Percentiles rank a stretch among this genome's conserved stretches.
Evolutionary conservation across 495 filamentous ascomycete genomes (phyloP).

Genomic region (Penicillium bovifimosum): DNA sequence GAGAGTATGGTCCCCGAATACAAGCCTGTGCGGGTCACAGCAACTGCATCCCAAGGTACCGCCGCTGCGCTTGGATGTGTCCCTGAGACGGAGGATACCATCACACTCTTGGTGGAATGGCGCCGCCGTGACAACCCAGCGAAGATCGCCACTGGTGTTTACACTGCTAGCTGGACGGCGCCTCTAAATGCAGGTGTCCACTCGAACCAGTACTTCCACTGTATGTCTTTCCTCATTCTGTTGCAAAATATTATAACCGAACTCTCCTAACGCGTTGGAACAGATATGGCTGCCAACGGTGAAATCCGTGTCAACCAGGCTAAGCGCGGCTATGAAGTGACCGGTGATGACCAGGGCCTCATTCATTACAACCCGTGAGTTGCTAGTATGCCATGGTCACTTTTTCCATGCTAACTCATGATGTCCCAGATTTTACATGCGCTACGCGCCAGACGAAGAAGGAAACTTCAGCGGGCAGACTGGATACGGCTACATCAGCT

Average conservation of each 20-base stretch:
- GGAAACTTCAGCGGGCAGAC: constrained; percentile 89
- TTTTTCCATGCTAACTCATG: background rate
- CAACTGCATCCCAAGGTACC: constrained; percentile 65
- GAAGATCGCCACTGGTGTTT: constrained; percentile 80
- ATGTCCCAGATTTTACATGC: constrained; percentile 78
- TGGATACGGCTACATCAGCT: constrained; percentile 88
- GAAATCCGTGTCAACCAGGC: constrained; percentile 90
- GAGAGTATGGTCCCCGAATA: constrained; percentile 85
- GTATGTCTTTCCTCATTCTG: constrained; percentile 24
- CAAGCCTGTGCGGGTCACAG: constrained; percentile 72
- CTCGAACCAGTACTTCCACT: constrained; percentile 94
- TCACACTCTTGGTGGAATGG: constrained; percentile 86
- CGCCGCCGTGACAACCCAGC: constrained; percentile 58
- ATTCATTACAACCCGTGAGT: constrained; percentile 75
- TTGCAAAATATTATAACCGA: background rate
- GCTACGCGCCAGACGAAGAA: constrained; percentile 90
- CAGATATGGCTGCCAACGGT: constrained; percentile 70
- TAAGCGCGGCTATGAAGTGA: constrained; percentile 92
- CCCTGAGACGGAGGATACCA: constrained; percentile 82
- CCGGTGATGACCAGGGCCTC: constrained; percentile 66
- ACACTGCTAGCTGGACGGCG: constrained; percentile 92
- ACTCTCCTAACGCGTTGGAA: constrained; percentile 4
- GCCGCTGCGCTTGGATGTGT: constrained; percentile 71
- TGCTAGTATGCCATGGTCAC: background rate
- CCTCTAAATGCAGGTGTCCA: constrained; percentile 89